Conservation (phyloP, 73 alveolate species). For the Stentor roeselii region DNA sequence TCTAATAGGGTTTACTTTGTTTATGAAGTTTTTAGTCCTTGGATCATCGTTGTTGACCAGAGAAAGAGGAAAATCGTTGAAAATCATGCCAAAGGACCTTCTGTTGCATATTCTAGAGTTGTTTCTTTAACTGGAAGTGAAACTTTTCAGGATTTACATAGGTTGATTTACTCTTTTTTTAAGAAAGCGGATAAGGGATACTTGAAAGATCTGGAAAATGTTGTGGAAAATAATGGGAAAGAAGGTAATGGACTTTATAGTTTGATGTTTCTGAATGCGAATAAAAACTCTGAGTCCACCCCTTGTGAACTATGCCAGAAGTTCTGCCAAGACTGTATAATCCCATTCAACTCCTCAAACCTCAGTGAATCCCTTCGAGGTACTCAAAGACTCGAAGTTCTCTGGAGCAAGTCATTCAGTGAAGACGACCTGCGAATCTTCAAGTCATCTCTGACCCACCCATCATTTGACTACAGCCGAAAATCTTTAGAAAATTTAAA, state of each 20-base stretch:
- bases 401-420: neutral
- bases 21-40: neutral
- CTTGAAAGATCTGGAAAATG: neutral
- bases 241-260: neutral
- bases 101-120: neutral
- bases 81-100: neutral
- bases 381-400: neutral
- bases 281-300: neutral
- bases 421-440: neutral
- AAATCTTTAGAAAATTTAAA: neutral
- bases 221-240: no score
- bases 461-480: neutral
- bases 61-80: neutral
- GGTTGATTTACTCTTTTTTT: neutral
- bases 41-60: neutral
- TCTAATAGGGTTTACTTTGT: no score
- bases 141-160: neutral
- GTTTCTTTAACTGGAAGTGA: neutral
- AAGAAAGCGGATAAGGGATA: neutral
- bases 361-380: neutral
- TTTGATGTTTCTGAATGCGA: neutral
- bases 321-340: neutral
- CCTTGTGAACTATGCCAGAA: neutral
- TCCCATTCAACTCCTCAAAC: neutral
- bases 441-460: neutral